Evolutionary conservation across 257 asterid genomes (phyloP).

Genomic region (Gynochthodes officinalis): DNA sequence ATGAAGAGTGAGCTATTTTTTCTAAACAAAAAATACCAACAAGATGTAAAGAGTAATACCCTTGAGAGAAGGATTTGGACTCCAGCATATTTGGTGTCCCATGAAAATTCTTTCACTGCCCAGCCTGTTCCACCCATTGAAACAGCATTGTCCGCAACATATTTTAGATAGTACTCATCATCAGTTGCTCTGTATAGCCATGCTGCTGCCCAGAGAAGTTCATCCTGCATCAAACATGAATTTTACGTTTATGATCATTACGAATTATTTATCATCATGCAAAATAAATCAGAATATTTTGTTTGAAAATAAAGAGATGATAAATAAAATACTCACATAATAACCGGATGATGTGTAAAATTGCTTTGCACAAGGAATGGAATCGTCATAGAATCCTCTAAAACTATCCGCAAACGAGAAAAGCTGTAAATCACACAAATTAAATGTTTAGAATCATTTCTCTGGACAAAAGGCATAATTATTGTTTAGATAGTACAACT

Average conservation of each 20-base stretch:
- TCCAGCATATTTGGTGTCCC: slow-evolving; percentile 97
- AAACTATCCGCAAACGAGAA: slow-evolving; percentile 69
- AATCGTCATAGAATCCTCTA: slow-evolving; percentile 60
- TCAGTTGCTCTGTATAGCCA: slow-evolving; percentile 80
- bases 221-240: slow-evolving; percentile 54
- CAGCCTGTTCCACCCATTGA: slow-evolving; percentile 84
- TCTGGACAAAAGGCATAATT: neutral
- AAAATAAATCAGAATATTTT: neutral
- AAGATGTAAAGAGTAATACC: no score
- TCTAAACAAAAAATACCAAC: no score
- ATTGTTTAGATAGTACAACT: no score
- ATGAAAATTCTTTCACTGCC: slow-evolving; percentile 82
- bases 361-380: slow-evolving; percentile 50
- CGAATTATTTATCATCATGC: no score
- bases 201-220: slow-evolving; percentile 85
- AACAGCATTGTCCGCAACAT: slow-evolving; percentile 59
- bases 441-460: neutral
- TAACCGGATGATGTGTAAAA: slow-evolving; percentile 71
- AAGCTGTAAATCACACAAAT: slow-evolving; percentile 34
- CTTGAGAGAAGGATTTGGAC: slow-evolving; percentile 75
- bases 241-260: no score
- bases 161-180: slow-evolving; percentile 66
- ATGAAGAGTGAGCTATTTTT: no score
- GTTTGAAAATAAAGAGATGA: neutral
- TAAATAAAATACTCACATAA: slow-evolving; percentile 35